Evolutionary conservation across 1,284 basidiomycete species (phyloP).

Genomic region (Microbotryum scabiosae): DNA sequence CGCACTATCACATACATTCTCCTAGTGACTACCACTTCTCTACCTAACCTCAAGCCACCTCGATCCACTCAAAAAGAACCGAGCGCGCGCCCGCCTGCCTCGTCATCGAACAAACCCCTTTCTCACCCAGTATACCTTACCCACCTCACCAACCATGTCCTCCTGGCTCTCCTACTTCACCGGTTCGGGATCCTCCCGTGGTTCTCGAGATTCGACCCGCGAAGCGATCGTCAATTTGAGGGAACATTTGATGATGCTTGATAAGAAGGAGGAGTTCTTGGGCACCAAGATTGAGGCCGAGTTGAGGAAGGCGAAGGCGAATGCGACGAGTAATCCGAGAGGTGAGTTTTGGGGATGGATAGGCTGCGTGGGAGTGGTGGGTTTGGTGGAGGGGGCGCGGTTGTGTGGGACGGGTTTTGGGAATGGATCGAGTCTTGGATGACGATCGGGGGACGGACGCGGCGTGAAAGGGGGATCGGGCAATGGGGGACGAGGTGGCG

Average conservation of each 20-base stretch:
- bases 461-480: background rate
- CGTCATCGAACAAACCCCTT: too few relatives aligned
- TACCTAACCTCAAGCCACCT: too few relatives aligned
- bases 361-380: background rate
- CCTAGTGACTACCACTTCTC: too few relatives aligned
- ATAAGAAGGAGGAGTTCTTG: slow-evolving; percentile 98
- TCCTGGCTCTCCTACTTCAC: slow-evolving; percentile 68
- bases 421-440: too few relatives aligned
- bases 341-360: slow-evolving; percentile 50
- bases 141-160: slow-evolving; percentile 56
- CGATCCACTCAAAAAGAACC: too few relatives aligned
- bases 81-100: too few relatives aligned
- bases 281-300: slow-evolving; percentile 98
- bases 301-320: slow-evolving; percentile 78
- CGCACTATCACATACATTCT: too few relatives aligned
- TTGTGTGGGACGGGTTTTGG: too few relatives aligned
- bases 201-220: slow-evolving; percentile 36
- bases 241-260: slow-evolving; percentile 66
- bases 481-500: background rate
- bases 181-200: slow-evolving; percentile 24
- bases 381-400: background rate
- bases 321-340: slow-evolving; percentile 88
- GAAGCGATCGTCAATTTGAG: slow-evolving; percentile 44
- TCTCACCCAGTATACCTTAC: too few relatives aligned
- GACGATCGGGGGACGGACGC: background rate